A percentile compares a stretch with the other conserved stretches of the same genome.
Evolutionary conservation across 2,329 filamentous ascomycete genomes (phyloP).

Genomic region (Aspergillus sp.): DNA sequence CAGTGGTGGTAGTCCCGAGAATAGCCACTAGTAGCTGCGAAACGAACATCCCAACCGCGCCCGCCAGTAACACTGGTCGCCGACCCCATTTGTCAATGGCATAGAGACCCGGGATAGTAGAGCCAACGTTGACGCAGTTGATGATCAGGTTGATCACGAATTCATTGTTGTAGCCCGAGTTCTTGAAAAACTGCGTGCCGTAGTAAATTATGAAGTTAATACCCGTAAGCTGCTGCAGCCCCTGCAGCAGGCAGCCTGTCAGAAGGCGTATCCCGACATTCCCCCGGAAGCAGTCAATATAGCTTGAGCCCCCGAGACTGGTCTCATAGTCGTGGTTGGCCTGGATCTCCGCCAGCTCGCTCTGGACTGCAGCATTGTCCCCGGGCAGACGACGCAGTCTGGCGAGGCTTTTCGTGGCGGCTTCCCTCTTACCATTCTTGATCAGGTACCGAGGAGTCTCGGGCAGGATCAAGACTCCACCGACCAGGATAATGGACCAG

Average conservation of each 20-base stretch:
- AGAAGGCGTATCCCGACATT: constrained; percentile 38
- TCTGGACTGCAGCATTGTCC: constrained; percentile 67
- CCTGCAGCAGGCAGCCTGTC: constrained; percentile 41
- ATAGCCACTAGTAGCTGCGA: constrained; percentile 51
- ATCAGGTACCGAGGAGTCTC: constrained; percentile 83
- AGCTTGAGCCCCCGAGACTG: constrained; percentile 36
- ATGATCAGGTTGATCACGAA: constrained; percentile 51
- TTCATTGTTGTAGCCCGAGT: constrained; percentile 41
- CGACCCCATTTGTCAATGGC: constrained; percentile 52
- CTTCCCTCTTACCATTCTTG: constrained; percentile 68
- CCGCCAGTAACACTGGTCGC: constrained; percentile 47
- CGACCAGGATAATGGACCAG: constrained; percentile 73
- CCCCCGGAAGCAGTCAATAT: constrained; percentile 36
- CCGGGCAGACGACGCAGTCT: constrained; percentile 69
- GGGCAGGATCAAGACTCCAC: constrained; percentile 71
- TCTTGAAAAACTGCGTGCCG: constrained; percentile 41
- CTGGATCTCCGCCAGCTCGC: constrained; percentile 78
- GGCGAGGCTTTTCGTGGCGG: constrained; percentile 62
- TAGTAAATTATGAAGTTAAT: constrained; percentile 47
- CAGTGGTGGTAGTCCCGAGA: constrained; percentile 38
- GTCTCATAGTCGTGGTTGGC: constrained; percentile 86
- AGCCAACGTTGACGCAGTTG: constrained; percentile 49
- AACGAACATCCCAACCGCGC: constrained; percentile 46
- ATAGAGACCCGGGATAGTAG: constrained; percentile 49
- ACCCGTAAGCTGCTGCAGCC: constrained; percentile 43